Conservation (phyloP, 768 basidiomycete species). For the Cubamyces lactineus region DNA sequence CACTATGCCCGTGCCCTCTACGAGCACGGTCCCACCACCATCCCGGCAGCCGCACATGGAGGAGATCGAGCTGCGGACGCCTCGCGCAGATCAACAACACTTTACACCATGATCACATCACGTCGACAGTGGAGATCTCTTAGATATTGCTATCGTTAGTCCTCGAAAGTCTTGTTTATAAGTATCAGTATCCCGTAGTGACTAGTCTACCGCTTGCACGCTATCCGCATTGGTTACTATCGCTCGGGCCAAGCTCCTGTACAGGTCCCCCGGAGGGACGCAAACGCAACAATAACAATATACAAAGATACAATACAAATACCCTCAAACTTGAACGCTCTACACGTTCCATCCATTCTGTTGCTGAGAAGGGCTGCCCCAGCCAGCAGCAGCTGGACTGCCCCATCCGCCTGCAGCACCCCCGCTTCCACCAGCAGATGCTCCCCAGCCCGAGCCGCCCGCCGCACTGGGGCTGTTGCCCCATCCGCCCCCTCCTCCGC, state of each 20-base stretch:
- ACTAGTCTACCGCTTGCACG: not conserved
- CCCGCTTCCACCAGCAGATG: not conserved
- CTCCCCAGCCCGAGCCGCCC: constrained; percentile 12
- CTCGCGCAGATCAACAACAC: constrained; percentile 7
- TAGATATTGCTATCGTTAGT: not conserved
- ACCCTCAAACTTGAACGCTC: too few species aligned
- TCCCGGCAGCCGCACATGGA: constrained; percentile 21
- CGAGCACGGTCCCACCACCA: not conserved
- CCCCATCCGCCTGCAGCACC: constrained; percentile 17
- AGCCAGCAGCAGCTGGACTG: constrained; percentile 28
- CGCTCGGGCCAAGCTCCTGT: not conserved
- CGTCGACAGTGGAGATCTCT: too few species aligned
- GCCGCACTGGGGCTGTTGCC: constrained; percentile 11
- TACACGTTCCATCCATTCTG: constrained; percentile 39
- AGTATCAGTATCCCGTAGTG: not conserved
- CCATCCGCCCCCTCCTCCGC: constrained; percentile 29
- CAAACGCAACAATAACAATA: constrained; percentile 1
- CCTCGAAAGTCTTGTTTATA: not conserved
- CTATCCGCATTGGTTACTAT: too few species aligned
- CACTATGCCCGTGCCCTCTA: constrained; percentile 5
- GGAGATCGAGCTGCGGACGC: constrained; percentile 35
- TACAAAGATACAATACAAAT: not conserved
- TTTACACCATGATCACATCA: not conserved
- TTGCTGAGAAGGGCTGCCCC: constrained; percentile 34
- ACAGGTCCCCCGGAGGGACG: constrained; percentile 11